These are phyloP conservation scores for Sporopachydermia lactativora DNA, from an alignment of 805 yeast genomes.

Conservation along the genomic window DNA sequence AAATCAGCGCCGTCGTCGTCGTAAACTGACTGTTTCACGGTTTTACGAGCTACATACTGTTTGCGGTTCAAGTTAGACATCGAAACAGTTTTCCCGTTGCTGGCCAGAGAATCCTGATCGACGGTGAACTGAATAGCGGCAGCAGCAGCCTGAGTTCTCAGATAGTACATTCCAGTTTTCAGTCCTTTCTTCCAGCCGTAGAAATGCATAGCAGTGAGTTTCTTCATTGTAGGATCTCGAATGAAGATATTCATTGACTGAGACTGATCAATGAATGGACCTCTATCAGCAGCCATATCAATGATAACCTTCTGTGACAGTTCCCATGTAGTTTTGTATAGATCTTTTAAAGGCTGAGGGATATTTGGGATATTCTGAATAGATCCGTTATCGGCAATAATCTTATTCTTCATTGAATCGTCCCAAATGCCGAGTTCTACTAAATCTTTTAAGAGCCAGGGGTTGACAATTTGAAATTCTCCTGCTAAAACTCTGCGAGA, in stretches of 20 bases:
- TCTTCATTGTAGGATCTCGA: constrained; percentile 88
- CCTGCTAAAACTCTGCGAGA: constrained; percentile 86
- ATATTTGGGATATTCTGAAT: constrained; percentile 61
- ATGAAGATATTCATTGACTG: constrained; percentile 86
- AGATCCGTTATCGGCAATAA: constrained; percentile 72
- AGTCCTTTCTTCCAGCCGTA: constrained; percentile 98
- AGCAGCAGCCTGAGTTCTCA: constrained; percentile 95
- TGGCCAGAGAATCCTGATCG: constrained; percentile 31
- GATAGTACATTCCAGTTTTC: constrained; percentile 97
- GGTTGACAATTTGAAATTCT: constrained; percentile 86
- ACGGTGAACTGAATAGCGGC: constrained; percentile 90
- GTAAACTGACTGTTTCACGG: not conserved
- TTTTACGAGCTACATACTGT: constrained; percentile 18
- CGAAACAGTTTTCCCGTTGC: constrained; percentile 8
- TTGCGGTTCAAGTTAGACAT: constrained; percentile 18
- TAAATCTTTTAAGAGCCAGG: constrained; percentile 69
- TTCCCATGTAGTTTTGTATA: constrained; percentile 97
- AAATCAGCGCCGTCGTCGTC: constrained; percentile 1
- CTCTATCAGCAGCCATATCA: constrained; percentile 75
- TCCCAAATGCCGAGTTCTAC: constrained; percentile 77
- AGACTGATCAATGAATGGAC: constrained; percentile 70
- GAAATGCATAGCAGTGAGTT: constrained; percentile 94
- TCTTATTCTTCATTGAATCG: constrained; percentile 60
- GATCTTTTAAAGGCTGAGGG: constrained; percentile 57
- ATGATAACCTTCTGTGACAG: constrained; percentile 73